Percentiles rank a stretch among this genome's conserved stretches.
Conservation (phyloP, 2,329 filamentous ascomycete genomes). For the Chaetomium globosum region DNA sequence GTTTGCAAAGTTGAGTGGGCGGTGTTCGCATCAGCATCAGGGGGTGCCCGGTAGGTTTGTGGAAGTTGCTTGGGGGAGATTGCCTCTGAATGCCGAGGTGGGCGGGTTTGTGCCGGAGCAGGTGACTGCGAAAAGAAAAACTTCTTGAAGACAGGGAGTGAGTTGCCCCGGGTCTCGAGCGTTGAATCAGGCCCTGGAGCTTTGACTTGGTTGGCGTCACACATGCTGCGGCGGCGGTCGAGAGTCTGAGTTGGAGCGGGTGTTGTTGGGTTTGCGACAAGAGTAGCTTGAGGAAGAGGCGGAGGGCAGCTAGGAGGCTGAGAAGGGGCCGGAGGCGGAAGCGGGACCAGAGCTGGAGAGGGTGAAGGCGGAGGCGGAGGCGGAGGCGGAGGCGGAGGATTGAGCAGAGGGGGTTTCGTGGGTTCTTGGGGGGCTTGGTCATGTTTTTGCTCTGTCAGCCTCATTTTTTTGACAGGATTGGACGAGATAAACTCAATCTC, state of each 20-base stretch:
- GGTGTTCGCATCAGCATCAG: not conserved
- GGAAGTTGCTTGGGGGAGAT: conserved; percentile 45
- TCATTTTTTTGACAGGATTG: conserved; percentile 47
- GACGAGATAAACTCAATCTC: conserved; percentile 52
- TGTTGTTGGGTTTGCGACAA: not conserved
- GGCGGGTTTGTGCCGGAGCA: conserved; percentile 24
- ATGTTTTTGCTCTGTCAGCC: conserved; percentile 8
- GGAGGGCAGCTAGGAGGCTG: not conserved
- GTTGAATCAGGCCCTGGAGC: conserved; percentile 37
- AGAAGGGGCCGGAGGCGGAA: not conserved
- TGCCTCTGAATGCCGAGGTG: conserved; percentile 39
- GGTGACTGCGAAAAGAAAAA: conserved; percentile 40
- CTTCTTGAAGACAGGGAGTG: conserved; percentile 43
- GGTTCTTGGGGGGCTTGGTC: conserved; percentile 27
- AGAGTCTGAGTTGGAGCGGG: conserved; percentile 13
- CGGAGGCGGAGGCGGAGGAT: not conserved
- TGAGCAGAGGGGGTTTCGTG: not conserved
- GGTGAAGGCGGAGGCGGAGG: conserved; percentile 34
- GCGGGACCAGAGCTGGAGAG: not conserved
- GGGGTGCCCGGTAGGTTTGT: conserved; percentile 27
- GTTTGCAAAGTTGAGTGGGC: not conserved
- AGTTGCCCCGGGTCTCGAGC: conserved; percentile 40
- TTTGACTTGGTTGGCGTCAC: conserved; percentile 36
- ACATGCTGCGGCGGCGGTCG: conserved; percentile 40
- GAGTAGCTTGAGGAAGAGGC: not conserved